Evolutionary conservation across 2,329 filamentous ascomycete species (phyloP), one percentile per base, ranked within the genome.

Genomic region (Monilinia vaccinii-corymbosi): DNA sequence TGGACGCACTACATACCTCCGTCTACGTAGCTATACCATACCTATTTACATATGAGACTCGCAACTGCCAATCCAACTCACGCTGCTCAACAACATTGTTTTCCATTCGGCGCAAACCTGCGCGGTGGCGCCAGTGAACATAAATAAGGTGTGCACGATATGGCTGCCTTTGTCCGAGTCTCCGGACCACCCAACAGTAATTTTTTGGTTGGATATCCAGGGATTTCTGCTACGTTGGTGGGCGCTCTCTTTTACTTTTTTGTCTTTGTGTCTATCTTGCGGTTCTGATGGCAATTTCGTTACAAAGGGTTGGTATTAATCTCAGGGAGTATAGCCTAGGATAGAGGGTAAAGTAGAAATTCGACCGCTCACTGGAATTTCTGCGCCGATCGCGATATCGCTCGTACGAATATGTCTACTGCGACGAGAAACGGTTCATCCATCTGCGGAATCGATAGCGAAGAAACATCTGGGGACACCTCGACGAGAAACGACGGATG

Each of bases 271-370:
- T 32, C 46, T 25, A 60, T 65, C 62, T 62, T 63, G 56, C 47
- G 21, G 28, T 57, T 56, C 7, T 50, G 13, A 31, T 50, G 31
- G 51, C 23, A 21, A 59, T 18, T 66, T 64, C 49, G 57, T 65
- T 48, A 66, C 58, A n/a, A 32, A 52, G 51, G 42, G 51, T 18
- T 59, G 46, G 36, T 25, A 25, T 60, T 52, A n/a, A 49, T 62
- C 44, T 47, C 18, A 21, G 11, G 7, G 34, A 32, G 21, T 40
- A n/a, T 71, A 97, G 91, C 94, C 94, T 71, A 89, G 94, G 72
- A 93, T 99, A 77, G 93, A 97, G 79, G 94, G 94, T 69, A 96
- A 94, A 73, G 94, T 99, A 72, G 94, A 97, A 77, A 94, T 99
- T 69, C 85, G 94, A 62, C 94, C 94, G 46, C 86, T 85, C 58